Base-by-base conservation (phyloP, 805 yeast genomes). In the Jamesozyma piceae region DNA sequence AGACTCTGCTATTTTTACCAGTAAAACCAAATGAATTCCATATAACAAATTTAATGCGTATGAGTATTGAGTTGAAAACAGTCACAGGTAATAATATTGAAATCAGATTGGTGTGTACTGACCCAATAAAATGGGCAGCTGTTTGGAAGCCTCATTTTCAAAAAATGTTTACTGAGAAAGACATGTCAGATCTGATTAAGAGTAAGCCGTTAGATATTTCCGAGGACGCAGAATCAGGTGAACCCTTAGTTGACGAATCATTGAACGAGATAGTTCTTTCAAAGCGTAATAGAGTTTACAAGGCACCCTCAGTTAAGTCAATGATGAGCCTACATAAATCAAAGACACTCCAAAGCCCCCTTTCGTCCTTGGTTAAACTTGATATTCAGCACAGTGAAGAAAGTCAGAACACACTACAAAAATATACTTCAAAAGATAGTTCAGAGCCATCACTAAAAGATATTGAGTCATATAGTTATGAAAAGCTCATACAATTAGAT, bases 1-100 rank as follows among this genome's bases (percentile, higher is more conserved):
- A 58, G 42, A 46, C 54, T 3, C 43, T 61, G 30, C 37, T 61
- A 2, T 60, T 61, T 41, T 55, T 55, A 18, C 43, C 54, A 5
- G 32, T 61, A 8, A 50, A 55, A 38, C 42, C 47, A 15, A 47
- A 44, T 19, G 62, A 60, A 39, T 45, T 61, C 20, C 43, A 38
- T 19, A 40, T 60, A 4, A 15, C 43, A 9, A 42, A 43, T 5
- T 34, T 35, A 21, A 21, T 45, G 1, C 37, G 39, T 1, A 33
- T 39, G 13, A 48, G 55, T 4, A 34, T 53, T 9, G 47, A 45
- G 28, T 43, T 61, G 18, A 43, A 42, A 22, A 50, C 57, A 4
- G 36, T 39, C 10, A 50, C 56, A 2, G 62, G 58, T 1, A 59
- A 56, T 39, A 44, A 47, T 15, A 43, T 53, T 1, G 18, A 21